These are phyloP conservation scores for Pichia sp. DNA, from an alignment of 1,139 yeast genomes.

Conservation along the genomic window DNA sequence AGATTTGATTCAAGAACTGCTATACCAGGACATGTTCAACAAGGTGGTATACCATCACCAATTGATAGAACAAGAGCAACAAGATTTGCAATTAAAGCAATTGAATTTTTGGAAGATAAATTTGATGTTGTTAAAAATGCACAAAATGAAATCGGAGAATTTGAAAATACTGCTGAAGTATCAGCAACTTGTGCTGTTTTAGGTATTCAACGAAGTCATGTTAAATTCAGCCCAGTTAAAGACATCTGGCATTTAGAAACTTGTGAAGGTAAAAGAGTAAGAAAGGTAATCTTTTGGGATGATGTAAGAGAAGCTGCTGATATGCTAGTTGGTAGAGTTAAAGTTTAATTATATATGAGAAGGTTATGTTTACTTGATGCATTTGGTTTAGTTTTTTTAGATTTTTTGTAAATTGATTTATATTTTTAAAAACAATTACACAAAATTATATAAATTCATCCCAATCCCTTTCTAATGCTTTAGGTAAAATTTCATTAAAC, in stretches of 20 bases:
- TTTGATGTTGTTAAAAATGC: conserved; percentile 27
- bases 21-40: conserved; percentile 97
- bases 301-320: conserved; percentile 71
- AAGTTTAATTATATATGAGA: background rate
- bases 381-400: background rate
- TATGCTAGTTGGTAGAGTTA: conserved; percentile 72
- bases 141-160: conserved; percentile 26
- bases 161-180: conserved; percentile 27
- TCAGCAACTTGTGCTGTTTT: conserved; percentile 72
- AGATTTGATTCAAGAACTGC: conserved; percentile 91
- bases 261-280: conserved; percentile 72
- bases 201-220: conserved; percentile 76
- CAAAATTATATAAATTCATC: background rate
- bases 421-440: background rate
- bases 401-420: background rate
- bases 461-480: conserved; percentile 7
- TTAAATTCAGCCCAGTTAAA: conserved; percentile 67
- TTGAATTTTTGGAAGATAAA: conserved; percentile 69
- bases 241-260: conserved; percentile 83
- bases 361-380: background rate
- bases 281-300: conserved; percentile 83
- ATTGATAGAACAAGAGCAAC: conserved; percentile 91
- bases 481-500: conserved; percentile 3
- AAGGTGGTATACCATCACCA: conserved; percentile 94
- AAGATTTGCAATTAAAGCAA: conserved; percentile 81